Evolutionary conservation across 2,329 filamentous ascomycete species (phyloP).

Genomic region (Calonectria pauciramosa): DNA sequence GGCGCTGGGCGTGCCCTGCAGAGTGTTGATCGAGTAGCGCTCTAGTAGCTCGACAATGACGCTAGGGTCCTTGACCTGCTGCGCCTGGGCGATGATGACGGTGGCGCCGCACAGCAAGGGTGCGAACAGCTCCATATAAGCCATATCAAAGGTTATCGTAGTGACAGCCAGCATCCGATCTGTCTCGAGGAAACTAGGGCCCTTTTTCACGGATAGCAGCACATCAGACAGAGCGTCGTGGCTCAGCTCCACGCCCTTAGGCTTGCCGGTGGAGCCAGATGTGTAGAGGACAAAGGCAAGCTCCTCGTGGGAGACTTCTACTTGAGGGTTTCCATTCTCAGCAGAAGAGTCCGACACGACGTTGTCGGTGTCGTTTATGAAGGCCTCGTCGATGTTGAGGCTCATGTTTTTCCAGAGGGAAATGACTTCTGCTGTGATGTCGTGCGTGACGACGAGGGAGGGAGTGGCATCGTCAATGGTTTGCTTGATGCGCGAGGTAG

Average conservation of each 20-base stretch:
- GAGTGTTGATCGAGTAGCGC: background rate
- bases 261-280: background rate
- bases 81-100: background rate
- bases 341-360: background rate
- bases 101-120: background rate
- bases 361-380: background rate
- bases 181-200: background rate
- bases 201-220: background rate
- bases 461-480: background rate
- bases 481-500: background rate
- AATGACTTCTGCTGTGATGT: background rate
- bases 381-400: background rate
- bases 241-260: background rate
- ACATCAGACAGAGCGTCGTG: background rate
- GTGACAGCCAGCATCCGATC: background rate
- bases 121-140: background rate
- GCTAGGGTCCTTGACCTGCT: background rate
- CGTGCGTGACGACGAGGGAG: background rate
- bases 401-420: background rate
- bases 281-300: background rate
- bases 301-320: background rate
- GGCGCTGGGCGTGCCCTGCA: background rate
- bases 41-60: background rate
- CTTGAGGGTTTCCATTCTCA: background rate
- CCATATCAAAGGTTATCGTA: background rate